These are phyloP conservation scores for Iberis pinnata DNA, from an alignment of 345 rosid species.

Conservation along the genomic window DNA sequence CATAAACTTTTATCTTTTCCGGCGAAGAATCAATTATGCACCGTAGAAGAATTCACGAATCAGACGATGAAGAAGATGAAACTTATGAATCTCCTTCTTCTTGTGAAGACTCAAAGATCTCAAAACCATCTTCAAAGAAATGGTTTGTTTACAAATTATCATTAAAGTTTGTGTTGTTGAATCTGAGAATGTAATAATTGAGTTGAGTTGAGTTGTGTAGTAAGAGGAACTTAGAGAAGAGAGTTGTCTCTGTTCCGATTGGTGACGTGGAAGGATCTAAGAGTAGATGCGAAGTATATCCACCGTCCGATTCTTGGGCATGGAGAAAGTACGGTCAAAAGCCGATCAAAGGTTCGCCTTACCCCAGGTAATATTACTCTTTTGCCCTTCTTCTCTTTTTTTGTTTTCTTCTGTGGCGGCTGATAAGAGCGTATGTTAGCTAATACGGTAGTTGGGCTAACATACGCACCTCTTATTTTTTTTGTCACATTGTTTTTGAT, in stretches of 20 bases:
- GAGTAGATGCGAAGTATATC: constrained; percentile 52
- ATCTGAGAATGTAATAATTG: no score
- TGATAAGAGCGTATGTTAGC: constrained; percentile 19
- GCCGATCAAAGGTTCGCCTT: constrained; percentile 79
- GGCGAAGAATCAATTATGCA: constrained; percentile 22
- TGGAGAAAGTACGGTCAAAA: constrained; percentile 85
- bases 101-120: constrained; percentile 39
- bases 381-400: constrained; percentile 8
- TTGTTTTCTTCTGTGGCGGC: constrained; percentile 26
- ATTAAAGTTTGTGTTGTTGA: neutral
- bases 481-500: no score
- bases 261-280: constrained; percentile 47
- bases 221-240: constrained; percentile 47
- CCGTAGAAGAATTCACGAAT: constrained; percentile 26
- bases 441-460: constrained; percentile 26
- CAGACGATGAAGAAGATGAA: constrained; percentile 29
- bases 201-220: no score
- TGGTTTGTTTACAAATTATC: constrained; percentile 29
- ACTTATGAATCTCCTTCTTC: constrained; percentile 42
- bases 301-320: constrained; percentile 81
- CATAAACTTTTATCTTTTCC: neutral
- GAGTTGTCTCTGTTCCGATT: constrained; percentile 61
- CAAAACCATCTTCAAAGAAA: constrained; percentile 43
- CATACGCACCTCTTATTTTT: neutral
- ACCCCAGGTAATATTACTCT: constrained; percentile 52